Evolutionary conservation across 2,329 filamentous ascomycete species (phyloP), one percentile per base, ranked within the genome.

Genomic region (Penicillium corylophilum): DNA sequence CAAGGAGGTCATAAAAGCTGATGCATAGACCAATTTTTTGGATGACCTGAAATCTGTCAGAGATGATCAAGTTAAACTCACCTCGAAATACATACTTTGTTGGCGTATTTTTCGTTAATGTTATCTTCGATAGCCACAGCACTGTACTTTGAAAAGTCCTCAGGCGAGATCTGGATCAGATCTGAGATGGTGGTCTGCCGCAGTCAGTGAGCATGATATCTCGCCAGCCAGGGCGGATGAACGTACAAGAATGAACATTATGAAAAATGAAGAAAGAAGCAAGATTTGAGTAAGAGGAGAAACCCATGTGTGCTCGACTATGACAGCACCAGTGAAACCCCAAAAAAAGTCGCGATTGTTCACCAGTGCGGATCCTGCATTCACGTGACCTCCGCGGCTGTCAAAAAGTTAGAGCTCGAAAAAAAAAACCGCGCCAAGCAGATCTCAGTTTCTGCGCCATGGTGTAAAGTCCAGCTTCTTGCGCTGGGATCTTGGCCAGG

Each of bases 81-180:
- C 9, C 29, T 23, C 4, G 20, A 46, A 22, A 13, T 8, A 45
- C 60, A 35, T 46, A 90, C 87, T 74, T 93, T 94, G 76, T 99
- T 96, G 53, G 93, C 86, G 73, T 96, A 99, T 75, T 99, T 99
- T 57, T 86, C 82, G 71, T 99, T 97, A 75, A 99, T 94, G 65
- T 94, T 94, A 76, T 99, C 92, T 74, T 96, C 91, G 57, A 99
- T 90, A 1, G 91, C 90, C 57, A 91, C 82, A 28, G 84, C 82
- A 66, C 89, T 95, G 59, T 74, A 73, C 72, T 94, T 94, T 55
- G 85, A 82, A 68, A 97, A 96, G 69, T 96, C 89, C 65, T 90
- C 83, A 1, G 94, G 94, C 28, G 84, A 82, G 74, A 99, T 95
- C 74, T 95, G 90, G 61, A 99, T 90, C 63, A 99, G 81, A 77